A percentile compares a stretch with the other conserved stretches of the same genome.
These are phyloP conservation scores for Russula olivacea DNA, from an alignment of 768 basidiomycete genomes.

Conservation along the genomic window DNA sequence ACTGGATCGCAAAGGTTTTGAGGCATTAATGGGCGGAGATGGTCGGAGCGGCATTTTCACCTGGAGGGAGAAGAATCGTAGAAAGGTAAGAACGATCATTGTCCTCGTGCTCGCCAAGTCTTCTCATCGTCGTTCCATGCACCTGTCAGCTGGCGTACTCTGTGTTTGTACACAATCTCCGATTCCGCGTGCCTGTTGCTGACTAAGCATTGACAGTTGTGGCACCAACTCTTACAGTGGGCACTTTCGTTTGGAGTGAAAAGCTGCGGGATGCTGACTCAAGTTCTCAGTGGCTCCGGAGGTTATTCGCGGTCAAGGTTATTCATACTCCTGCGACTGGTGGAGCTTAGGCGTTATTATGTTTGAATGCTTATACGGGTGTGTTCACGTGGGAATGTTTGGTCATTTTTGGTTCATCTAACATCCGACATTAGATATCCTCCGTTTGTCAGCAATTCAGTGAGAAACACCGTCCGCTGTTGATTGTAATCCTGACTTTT, in stretches of 20 bases:
- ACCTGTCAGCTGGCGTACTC: constrained; percentile 71
- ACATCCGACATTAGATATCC: constrained; percentile 57
- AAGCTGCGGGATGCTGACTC: neutral
- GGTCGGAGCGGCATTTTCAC: constrained; percentile 85
- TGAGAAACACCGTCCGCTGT: constrained; percentile 31
- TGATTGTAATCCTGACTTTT: constrained; percentile 12
- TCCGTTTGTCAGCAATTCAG: constrained; percentile 92
- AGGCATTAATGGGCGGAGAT: constrained; percentile 76
- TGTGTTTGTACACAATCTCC: constrained; percentile 49
- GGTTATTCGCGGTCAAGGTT: constrained; percentile 86
- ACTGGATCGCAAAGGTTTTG: constrained; percentile 76
- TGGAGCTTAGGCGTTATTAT: constrained; percentile 98
- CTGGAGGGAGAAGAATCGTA: constrained; percentile 90
- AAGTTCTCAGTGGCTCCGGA: constrained; percentile 72
- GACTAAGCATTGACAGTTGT: constrained; percentile 47
- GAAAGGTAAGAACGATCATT: constrained; percentile 56
- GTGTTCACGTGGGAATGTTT: constrained; percentile 30
- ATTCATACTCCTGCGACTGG: constrained; percentile 95
- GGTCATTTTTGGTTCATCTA: constrained; percentile 16
- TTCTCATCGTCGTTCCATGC: constrained; percentile 11
- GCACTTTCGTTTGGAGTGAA: neutral
- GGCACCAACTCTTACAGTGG: constrained; percentile 83
- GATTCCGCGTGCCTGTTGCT: constrained; percentile 10
- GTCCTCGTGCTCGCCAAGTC: constrained; percentile 30
- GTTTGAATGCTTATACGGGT: constrained; percentile 94